Evolutionary conservation across 495 filamentous ascomycete species (phyloP).

Genomic region (Aspergillus sparsus): DNA sequence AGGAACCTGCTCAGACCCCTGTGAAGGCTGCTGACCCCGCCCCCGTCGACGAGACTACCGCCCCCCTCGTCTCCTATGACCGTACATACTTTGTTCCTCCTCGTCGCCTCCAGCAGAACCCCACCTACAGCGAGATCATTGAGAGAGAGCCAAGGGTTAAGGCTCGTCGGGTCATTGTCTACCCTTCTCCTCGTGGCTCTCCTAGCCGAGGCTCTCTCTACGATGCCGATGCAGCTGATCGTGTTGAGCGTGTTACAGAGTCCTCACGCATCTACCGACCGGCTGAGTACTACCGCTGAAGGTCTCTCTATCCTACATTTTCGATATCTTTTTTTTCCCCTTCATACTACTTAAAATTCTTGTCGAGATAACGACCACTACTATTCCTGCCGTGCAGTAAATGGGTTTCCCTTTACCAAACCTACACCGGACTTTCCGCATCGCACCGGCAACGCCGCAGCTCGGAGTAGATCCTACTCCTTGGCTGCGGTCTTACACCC

Average conservation of each 20-base stretch:
- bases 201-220: conserved; percentile 49
- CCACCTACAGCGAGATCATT: conserved; percentile 37
- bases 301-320: not conserved
- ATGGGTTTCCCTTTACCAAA: conserved; percentile 2
- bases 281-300: conserved; percentile 39
- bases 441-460: not conserved
- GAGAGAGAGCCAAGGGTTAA: conserved; percentile 39
- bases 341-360: not conserved
- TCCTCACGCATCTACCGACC: conserved; percentile 34
- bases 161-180: conserved; percentile 39
- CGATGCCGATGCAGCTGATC: conserved; percentile 39
- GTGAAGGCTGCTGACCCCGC: conserved; percentile 13
- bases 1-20: conserved; percentile 11
- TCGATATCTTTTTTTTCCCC: not conserved
- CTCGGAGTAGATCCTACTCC: not conserved
- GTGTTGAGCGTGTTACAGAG: conserved; percentile 38
- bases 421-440: not conserved
- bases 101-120: conserved; percentile 29
- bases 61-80: conserved; percentile 45
- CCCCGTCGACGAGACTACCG: conserved; percentile 11
- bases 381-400: conserved; percentile 9
- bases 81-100: conserved; percentile 40
- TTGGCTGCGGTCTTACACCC: not conserved
- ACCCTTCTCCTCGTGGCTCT: conserved; percentile 39
- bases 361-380: conserved; percentile 4